These are phyloP conservation scores for Penicillium nucicola DNA, from an alignment of 495 filamentous ascomycete species.

Conservation along the genomic window DNA sequence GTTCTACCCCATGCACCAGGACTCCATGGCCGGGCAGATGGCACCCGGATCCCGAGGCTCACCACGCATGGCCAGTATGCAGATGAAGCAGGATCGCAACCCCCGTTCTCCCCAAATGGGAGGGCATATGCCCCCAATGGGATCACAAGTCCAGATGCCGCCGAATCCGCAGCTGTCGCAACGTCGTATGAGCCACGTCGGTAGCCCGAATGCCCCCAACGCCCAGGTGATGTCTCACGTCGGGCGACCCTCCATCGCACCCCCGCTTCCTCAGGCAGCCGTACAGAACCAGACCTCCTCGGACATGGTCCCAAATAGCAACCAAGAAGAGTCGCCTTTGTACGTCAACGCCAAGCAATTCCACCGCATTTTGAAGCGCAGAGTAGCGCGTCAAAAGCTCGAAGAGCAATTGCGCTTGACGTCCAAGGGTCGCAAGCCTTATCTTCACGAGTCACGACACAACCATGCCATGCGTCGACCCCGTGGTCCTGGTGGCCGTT, in stretches of 20 bases:
- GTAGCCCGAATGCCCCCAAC: slow-evolving; percentile 45
- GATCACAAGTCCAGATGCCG: slow-evolving; percentile 46
- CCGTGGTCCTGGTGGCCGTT: slow-evolving; percentile 91
- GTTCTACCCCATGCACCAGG: slow-evolving; percentile 48
- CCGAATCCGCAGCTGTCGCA: slow-evolving; percentile 45
- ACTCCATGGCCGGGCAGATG: slow-evolving; percentile 49
- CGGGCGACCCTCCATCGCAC: slow-evolving; percentile 44
- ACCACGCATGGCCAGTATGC: slow-evolving; percentile 48
- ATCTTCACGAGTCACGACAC: slow-evolving; percentile 97
- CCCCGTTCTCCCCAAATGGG: slow-evolving; percentile 51
- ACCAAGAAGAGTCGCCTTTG: slow-evolving; percentile 83
- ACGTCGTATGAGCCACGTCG: slow-evolving; percentile 50
- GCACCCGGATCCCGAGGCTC: slow-evolving; percentile 46
- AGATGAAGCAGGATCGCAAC: slow-evolving; percentile 50
- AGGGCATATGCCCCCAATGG: slow-evolving; percentile 50
- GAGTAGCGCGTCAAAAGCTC: slow-evolving; percentile 87
- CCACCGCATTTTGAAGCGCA: slow-evolving; percentile 90
- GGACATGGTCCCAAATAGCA: slow-evolving; percentile 69
- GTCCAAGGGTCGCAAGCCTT: slow-evolving; percentile 93
- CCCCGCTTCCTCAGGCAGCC: slow-evolving; percentile 45
- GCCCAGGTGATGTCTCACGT: slow-evolving; percentile 49
- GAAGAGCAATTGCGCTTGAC: slow-evolving; percentile 89
- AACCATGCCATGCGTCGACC: slow-evolving; percentile 98
- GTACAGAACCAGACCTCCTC: slow-evolving; percentile 74
- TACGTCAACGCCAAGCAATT: slow-evolving; percentile 99